These are phyloP conservation scores for Silene conica DNA, from an alignment of 148 eudicot genomes.

Conservation along the genomic window DNA sequence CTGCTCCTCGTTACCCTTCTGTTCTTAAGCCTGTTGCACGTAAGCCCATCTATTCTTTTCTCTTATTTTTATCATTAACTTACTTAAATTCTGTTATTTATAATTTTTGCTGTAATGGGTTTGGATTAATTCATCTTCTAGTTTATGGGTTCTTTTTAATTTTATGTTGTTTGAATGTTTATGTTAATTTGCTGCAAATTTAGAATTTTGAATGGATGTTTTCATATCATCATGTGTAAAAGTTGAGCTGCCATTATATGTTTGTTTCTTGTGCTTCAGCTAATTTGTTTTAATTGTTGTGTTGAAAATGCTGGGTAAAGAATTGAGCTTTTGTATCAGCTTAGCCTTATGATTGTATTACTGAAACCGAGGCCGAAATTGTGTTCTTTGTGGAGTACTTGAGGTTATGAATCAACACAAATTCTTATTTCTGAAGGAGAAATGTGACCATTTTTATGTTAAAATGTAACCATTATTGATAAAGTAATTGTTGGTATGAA, in stretches of 20 bases:
- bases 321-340: background rate
- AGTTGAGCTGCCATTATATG: background rate
- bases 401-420: background rate
- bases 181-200: background rate
- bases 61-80: background rate
- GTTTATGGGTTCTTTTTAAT: background rate
- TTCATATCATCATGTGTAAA: background rate
- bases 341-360: background rate
- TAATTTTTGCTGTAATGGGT: conserved; percentile 5
- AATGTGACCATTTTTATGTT: no score
- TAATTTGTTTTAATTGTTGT: background rate
- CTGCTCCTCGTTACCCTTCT: conserved; percentile 27
- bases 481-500: background rate
- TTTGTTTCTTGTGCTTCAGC: no score
- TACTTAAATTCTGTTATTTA: background rate
- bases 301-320: background rate
- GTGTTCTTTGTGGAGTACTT: background rate
- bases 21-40: conserved; percentile 52
- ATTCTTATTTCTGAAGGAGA: no score
- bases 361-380: background rate
- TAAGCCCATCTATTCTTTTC: conserved; percentile 13
- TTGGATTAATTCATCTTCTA: background rate
- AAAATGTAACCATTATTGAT: no score
- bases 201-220: background rate
- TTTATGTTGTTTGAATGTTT: background rate